Evolutionary conservation across 495 filamentous ascomycete genomes (phyloP), one percentile per base, ranked within the genome.

Genomic region (Neurospora sp.): DNA sequence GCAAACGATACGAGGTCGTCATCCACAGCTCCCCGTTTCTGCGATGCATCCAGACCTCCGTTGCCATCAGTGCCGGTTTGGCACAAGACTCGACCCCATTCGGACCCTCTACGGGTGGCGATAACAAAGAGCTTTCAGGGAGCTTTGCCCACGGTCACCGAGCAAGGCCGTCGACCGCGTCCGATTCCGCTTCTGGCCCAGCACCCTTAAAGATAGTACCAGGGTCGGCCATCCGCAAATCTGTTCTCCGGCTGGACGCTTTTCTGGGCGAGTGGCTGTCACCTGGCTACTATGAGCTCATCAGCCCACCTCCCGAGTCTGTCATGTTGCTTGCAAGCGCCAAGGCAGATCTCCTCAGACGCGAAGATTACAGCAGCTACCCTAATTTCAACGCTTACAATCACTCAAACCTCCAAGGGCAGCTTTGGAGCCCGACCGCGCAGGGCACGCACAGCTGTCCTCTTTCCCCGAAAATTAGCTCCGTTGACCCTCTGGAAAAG

Each of bases 191-290:
- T 37, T 31, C 23, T 66, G 54, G 27, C 31, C 54, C 54, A 37
- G 54, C 54, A 66, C 54, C 54, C 12, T 37, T 66, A 18, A 66
- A 66, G 54, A 66, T 66, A 66, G 54, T 66, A 5, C 54, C 35
- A 66, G 54, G 54, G 27, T 7, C 54, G 11, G 71, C 69, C 5
- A 74, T 82, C 42, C 83, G 85, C 42, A 92, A 87, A 78, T 84
- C 88, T 3, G 82, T 89, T 9, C 79, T 98, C 70, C 91, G 96
- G 2, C 86, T 98, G 8, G 96, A 98, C 82, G 91, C 96, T 0
- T 96, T 94, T 79, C 86, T 98, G 4, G 96, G 96, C 18, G 96
- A 99, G 84, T 99, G 96, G 96, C 85, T 98, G 54, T 91, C 91
- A 5, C 93, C 93, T 5, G 91, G 93, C 78, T 99, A 99, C 78